Percentiles rank a stretch among this genome's conserved stretches.
Conservation (phyloP, 2,329 filamentous ascomycete species). For the Sclerotinia trifoliorum region DNA sequence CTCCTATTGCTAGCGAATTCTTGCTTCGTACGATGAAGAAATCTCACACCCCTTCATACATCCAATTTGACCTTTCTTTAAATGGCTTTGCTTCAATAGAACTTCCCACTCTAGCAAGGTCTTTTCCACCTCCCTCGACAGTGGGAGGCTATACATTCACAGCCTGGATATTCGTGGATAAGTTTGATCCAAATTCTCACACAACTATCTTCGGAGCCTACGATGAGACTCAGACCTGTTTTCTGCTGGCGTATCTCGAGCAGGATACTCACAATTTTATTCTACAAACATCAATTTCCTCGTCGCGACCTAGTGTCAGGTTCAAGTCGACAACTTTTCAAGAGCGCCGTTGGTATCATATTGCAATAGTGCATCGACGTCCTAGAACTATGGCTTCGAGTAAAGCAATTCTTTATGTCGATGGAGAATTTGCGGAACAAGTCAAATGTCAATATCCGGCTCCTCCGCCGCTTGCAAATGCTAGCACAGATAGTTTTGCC, state of each 20-base stretch:
- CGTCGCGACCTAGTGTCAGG: slow-evolving; percentile 81
- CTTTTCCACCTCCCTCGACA: slow-evolving; percentile 77
- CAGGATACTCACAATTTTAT: slow-evolving; percentile 93
- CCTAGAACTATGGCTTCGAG: slow-evolving; percentile 72
- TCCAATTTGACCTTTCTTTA: slow-evolving; percentile 90
- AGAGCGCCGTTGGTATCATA: slow-evolving; percentile 84
- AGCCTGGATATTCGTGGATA: slow-evolving; percentile 84
- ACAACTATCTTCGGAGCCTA: slow-evolving; percentile 96
- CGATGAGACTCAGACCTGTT: slow-evolving; percentile 88
- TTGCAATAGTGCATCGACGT: slow-evolving; percentile 81
- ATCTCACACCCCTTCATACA: slow-evolving; percentile 76
- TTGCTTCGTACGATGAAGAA: slow-evolving; percentile 69
- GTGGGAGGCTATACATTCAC: slow-evolving; percentile 84
- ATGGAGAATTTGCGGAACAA: slow-evolving; percentile 93
- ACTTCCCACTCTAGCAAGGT: slow-evolving; percentile 76
- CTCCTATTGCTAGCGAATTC: slow-evolving; percentile 62
- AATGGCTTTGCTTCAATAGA: slow-evolving; percentile 90
- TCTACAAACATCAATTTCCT: slow-evolving; percentile 88
- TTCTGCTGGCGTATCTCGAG: slow-evolving; percentile 89
- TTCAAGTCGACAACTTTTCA: slow-evolving; percentile 83
- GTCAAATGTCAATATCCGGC: slow-evolving; percentile 84
- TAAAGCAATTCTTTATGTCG: slow-evolving; percentile 83
- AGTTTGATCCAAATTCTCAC: slow-evolving; percentile 79
- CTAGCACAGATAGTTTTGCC: slow-evolving; percentile 65
- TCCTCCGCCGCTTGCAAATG: slow-evolving; percentile 63